phyloP scores from a whole-genome alignment of 2,329 filamentous ascomycete species.

The Botrytis sinoallii region DNA sequence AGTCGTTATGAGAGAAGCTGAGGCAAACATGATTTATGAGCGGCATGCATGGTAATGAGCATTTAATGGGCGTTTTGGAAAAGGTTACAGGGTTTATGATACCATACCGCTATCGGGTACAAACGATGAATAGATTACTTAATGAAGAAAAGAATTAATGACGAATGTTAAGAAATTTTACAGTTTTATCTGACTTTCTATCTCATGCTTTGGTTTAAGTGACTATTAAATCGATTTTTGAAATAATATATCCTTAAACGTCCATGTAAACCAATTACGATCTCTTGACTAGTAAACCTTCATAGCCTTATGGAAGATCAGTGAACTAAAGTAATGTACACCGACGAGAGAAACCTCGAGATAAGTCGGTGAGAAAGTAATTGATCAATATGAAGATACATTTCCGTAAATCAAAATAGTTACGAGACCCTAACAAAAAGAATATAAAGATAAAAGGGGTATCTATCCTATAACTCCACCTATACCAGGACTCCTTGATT shows the following conservation, averaged over 20 bases:
- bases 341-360: neutral
- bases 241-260: neutral
- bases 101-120: slow-evolving; percentile 10
- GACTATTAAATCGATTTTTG: neutral
- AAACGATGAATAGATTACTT: slow-evolving; percentile 9
- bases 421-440: neutral
- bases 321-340: neutral
- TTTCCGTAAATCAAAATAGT: neutral
- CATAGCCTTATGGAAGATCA: neutral
- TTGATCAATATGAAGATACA: neutral
- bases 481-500: neutral
- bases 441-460: neutral
- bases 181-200: neutral
- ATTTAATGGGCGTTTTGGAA: slow-evolving; percentile 1
- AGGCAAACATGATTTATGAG: neutral
- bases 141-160: neutral
- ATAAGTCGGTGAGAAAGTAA: neutral
- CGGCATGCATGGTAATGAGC: neutral
- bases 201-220: neutral
- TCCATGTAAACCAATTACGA: neutral
- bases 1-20: too few relatives aligned
- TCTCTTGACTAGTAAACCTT: neutral
- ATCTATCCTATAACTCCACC: neutral
- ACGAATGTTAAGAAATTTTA: neutral
- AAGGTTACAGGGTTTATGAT: neutral